Conservation (phyloP, 805 yeast species). For the Tetrapisispora nanseiensis region DNA sequence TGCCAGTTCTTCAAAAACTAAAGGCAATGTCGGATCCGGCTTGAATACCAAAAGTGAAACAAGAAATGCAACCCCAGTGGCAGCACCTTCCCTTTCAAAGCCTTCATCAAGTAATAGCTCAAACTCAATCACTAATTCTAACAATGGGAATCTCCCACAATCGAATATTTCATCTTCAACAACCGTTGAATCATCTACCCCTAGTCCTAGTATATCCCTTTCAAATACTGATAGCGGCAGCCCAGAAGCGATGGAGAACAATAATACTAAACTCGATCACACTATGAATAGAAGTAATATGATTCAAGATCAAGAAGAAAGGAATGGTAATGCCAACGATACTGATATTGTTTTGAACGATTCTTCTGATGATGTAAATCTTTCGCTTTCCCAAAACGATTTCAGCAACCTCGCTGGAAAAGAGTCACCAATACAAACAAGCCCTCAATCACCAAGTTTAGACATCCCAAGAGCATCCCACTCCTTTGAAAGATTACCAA, state of each 20-base stretch:
- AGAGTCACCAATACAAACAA: background rate
- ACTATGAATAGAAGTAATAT: background rate
- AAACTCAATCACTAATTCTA: background rate
- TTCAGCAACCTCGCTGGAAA: background rate
- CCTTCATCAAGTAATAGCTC: background rate
- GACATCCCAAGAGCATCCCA: slow-evolving; percentile 36
- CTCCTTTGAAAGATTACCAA: slow-evolving; percentile 46
- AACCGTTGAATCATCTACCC: background rate
- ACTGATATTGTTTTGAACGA: slow-evolving; percentile 4
- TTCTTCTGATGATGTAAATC: background rate
- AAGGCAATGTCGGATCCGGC: slow-evolving; percentile 1
- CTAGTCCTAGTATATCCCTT: slow-evolving; percentile 1
- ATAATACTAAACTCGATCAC: slow-evolving; percentile 1
- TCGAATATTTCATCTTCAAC: background rate
- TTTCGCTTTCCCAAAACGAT: background rate
- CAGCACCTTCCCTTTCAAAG: background rate
- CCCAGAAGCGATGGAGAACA: background rate
- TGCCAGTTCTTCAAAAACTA: slow-evolving; percentile 4
- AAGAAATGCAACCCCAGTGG: slow-evolving; percentile 4
- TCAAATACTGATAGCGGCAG: background rate
- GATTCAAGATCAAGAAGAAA: background rate
- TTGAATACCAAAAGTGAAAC: slow-evolving; percentile 3
- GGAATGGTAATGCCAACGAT: slow-evolving; percentile 6
- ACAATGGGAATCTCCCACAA: background rate
- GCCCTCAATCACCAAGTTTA: slow-evolving; percentile 18